Evolutionary conservation across 345 rosid species (phyloP), one percentile per base, ranked within the genome.

Genomic region (Trapa bicornis): DNA sequence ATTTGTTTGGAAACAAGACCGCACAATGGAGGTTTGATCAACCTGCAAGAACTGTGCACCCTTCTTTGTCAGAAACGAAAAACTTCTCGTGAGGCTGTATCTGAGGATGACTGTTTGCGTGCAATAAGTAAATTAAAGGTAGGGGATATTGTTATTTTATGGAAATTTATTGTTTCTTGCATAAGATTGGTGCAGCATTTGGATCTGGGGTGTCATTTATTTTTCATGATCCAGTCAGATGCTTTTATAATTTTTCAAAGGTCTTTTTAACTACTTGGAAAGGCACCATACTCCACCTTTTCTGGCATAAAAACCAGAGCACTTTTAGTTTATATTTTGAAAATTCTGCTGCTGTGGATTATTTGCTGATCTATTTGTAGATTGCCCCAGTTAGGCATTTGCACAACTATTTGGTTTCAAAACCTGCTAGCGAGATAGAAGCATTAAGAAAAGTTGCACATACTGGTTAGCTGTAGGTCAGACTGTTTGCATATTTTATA

Each of bases 101-200:
- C 96, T 36, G 97, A 92, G 80, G 98, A 90, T 76, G 98, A 93
- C 64, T 93, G 98, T 76, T 81, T 93, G 74, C 96, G 96, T 37
- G 97, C 96, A 65, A 92, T 92, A 73, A 88, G 94, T 80, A 90
- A 93, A 81, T 87, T 87, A 38, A 89, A 87, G 95, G 98, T 89
- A 73, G 70, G 37, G 4, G 38, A 58, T 11, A 33, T 32, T 29
- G 63, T 17, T 35, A 5, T 7, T 16, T 53, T 22, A 54, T 54
- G 35, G 60, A 22, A 6, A 45, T 7, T 38, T 39, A 15, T 43
- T 15, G 33, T 15, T 32, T 67, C 43, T 66, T 22, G n/a, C 68
- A 39, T 47, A 7, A 16, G 6, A n/a, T 16, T 36, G 47, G 68
- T 66, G 58, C 52, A 22, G 37, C 68, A 12, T 50, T 50, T 22